These are phyloP conservation scores for Plantago major DNA, from an alignment of 257 asterid genomes.

Conservation along the genomic window DNA sequence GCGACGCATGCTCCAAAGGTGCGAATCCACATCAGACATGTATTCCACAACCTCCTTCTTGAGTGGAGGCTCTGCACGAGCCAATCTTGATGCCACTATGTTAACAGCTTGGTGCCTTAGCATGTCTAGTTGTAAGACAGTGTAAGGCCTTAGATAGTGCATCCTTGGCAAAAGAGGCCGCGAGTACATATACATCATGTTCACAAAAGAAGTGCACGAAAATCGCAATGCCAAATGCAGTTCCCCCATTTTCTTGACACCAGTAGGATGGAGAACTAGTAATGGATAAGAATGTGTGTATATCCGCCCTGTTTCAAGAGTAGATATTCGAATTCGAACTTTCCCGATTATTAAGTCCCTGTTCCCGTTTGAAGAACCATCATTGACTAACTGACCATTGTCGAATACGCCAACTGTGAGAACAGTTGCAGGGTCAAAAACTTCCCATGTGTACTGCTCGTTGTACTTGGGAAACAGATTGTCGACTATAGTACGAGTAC, in stretches of 20 bases:
- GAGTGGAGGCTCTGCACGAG: constrained; percentile 26
- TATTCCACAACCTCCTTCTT: constrained; percentile 23
- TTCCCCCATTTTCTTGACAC: constrained; percentile 27
- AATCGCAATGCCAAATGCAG: constrained; percentile 23
- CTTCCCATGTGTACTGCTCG: constrained; percentile 27
- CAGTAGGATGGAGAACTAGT: constrained; percentile 20
- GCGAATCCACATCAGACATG: constrained; percentile 25
- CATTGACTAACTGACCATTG: constrained; percentile 13
- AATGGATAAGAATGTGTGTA: constrained; percentile 26
- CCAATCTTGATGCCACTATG: constrained; percentile 21
- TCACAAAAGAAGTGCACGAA: constrained; percentile 18
- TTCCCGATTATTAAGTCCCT: constrained; percentile 21
- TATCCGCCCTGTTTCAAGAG: constrained; percentile 24
- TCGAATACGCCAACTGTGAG: constrained; percentile 16
- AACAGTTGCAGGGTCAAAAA: constrained; percentile 22
- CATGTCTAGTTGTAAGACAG: constrained; percentile 21
- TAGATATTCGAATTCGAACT: constrained; percentile 23
- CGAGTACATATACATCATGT: constrained; percentile 23
- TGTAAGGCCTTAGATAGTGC: constrained; percentile 23
- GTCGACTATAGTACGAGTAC: constrained; percentile 24
- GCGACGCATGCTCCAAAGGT: constrained; percentile 26
- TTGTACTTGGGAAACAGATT: constrained; percentile 23
- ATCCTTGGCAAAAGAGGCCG: constrained; percentile 23
- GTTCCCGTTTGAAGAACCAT: constrained; percentile 6
- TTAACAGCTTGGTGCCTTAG: constrained; percentile 24